Conservation (phyloP, 2,329 filamentous ascomycete genomes). For the Fusarium avenaceum region DNA sequence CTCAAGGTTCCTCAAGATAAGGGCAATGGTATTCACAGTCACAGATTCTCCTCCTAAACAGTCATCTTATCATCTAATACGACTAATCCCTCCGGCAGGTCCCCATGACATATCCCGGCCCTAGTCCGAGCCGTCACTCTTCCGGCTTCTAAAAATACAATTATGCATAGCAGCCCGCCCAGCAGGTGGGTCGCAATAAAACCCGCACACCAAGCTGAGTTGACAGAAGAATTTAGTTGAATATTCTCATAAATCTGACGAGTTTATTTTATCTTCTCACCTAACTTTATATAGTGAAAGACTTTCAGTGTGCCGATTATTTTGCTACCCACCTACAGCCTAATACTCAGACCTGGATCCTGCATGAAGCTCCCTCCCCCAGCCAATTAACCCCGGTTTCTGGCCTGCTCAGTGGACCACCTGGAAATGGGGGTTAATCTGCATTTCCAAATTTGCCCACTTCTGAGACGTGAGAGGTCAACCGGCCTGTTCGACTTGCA, state of each 20-base stretch:
- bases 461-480: slow-evolving; percentile 39
- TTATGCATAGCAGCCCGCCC: slow-evolving; percentile 42
- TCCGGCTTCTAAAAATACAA: slow-evolving; percentile 44
- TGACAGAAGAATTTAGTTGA: too few relatives aligned
- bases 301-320: too few relatives aligned
- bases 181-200: too few relatives aligned
- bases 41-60: background rate
- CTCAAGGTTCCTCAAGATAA: background rate
- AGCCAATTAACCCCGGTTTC: slow-evolving; percentile 44
- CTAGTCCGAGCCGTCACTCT: slow-evolving; percentile 15
- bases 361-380: slow-evolving; percentile 31
- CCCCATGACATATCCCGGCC: slow-evolving; percentile 27
- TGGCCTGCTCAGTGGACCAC: slow-evolving; percentile 15
- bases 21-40: background rate
- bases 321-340: slow-evolving; percentile 1
- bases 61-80: background rate
- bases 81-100: background rate
- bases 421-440: slow-evolving; percentile 46
- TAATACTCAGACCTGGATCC: slow-evolving; percentile 39
- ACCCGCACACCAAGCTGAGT: too few relatives aligned
- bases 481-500: slow-evolving; percentile 9
- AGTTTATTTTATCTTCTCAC: too few relatives aligned
- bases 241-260: too few relatives aligned
- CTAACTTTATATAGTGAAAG: too few relatives aligned
- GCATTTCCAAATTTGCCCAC: slow-evolving; percentile 32